Conservation (phyloP, 2,329 filamentous ascomycete genomes). For the Salinomyces thailandicus region DNA sequence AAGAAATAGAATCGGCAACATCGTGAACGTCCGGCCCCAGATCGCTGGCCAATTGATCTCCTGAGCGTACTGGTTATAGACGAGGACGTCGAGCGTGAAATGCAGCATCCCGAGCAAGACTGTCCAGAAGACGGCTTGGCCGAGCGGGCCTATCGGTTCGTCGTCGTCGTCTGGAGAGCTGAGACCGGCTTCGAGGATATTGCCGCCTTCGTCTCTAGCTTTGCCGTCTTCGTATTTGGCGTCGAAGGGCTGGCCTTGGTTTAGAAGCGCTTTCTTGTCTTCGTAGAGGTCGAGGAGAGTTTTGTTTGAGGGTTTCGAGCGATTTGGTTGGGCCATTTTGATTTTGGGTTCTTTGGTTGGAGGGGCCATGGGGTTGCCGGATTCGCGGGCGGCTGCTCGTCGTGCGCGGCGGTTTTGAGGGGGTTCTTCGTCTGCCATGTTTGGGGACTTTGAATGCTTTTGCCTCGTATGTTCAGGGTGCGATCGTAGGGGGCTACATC, state of each 20-base stretch:
- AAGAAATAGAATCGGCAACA: slow-evolving; percentile 35
- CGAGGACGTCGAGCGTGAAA: slow-evolving; percentile 67
- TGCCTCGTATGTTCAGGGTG: too few relatives aligned
- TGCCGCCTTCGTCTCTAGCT: slow-evolving; percentile 23
- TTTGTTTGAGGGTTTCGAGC: slow-evolving; percentile 50
- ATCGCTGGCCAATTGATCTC: slow-evolving; percentile 52
- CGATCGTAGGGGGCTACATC: too few relatives aligned
- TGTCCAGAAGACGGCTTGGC: slow-evolving; percentile 39
- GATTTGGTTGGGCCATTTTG: slow-evolving; percentile 59
- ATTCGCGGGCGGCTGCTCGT: slow-evolving; percentile 28
- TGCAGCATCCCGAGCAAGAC: slow-evolving; percentile 60
- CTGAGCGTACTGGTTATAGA: slow-evolving; percentile 67
- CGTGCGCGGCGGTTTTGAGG: slow-evolving; percentile 37
- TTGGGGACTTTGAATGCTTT: too few relatives aligned
- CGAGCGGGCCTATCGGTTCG: slow-evolving; percentile 36
- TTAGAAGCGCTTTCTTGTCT: slow-evolving; percentile 41
- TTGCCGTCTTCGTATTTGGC: slow-evolving; percentile 28
- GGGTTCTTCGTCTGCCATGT: slow-evolving; percentile 15
- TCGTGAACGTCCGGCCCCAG: slow-evolving; percentile 38
- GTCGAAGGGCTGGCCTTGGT: slow-evolving; percentile 42
- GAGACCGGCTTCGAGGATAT: slow-evolving; percentile 27
- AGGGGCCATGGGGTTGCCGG: slow-evolving; percentile 26
- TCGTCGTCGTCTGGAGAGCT: slow-evolving; percentile 20
- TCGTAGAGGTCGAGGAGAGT: slow-evolving; percentile 66
- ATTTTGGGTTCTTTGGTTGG: slow-evolving; percentile 41